A percentile compares a stretch with the other conserved stretches of the same genome.
Evolutionary conservation across 805 yeast genomes (phyloP).

Genomic region (Saturnispora sanitii): DNA sequence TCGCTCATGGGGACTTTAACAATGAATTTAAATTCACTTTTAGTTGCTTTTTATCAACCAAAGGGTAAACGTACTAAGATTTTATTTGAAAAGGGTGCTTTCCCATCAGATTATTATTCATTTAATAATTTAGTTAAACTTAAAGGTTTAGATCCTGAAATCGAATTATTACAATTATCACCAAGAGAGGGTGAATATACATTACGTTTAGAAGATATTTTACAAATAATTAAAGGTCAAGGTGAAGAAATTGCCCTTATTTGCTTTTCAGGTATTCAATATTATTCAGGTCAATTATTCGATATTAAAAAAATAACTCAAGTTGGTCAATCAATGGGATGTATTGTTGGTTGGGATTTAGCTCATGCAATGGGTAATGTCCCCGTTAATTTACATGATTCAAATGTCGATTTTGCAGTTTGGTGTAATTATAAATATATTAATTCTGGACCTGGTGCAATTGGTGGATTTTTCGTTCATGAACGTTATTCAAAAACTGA

Average conservation of each 20-base stretch:
- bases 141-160: constrained; percentile 41
- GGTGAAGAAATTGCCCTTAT: constrained; percentile 60
- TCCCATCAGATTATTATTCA: constrained; percentile 89
- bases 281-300: constrained; percentile 83
- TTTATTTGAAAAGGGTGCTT: constrained; percentile 76
- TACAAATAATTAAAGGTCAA: constrained; percentile 43
- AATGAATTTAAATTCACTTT: constrained; percentile 63
- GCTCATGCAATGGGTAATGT: constrained; percentile 95
- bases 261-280: constrained; percentile 82
- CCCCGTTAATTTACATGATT: constrained; percentile 64
- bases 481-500: constrained; percentile 30
- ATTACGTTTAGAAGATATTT: constrained; percentile 54
- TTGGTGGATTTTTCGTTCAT: constrained; percentile 78
- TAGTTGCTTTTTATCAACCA: constrained; percentile 71
- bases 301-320: constrained; percentile 64
- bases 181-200: constrained; percentile 51
- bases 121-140: constrained; percentile 61
- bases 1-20: constrained; percentile 86
- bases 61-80: constrained; percentile 50
- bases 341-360: constrained; percentile 84
- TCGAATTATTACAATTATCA: constrained; percentile 51
- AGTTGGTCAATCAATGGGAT: constrained; percentile 41
- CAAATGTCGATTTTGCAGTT: constrained; percentile 88
- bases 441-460: constrained; percentile 90
- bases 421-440: constrained; percentile 92